Evolutionary conservation across 306 rosid species (phyloP).

Genomic region (Betula pendula): DNA sequence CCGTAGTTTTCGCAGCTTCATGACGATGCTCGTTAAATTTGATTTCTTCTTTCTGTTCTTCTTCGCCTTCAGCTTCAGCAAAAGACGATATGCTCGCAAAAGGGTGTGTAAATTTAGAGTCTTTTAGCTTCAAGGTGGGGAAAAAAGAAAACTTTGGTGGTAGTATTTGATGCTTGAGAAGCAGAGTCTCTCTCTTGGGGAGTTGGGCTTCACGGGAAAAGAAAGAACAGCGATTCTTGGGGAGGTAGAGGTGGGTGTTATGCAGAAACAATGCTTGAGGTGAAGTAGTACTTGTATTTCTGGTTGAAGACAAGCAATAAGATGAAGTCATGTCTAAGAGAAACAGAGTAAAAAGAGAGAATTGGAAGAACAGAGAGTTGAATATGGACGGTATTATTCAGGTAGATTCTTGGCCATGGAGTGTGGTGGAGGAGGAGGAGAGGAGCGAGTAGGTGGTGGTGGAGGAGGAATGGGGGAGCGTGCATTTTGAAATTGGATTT

Average conservation of each 20-base stretch:
- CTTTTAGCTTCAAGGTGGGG: conserved; percentile 34
- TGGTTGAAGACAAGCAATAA: conserved; percentile 55
- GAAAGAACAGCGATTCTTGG: conserved; percentile 26
- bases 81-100: conserved; percentile 72
- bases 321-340: conserved; percentile 58
- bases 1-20: background rate
- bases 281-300: conserved; percentile 27
- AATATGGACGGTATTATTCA: conserved; percentile 47
- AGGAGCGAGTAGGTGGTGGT: conserved; percentile 15
- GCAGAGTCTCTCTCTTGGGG: conserved; percentile 10
- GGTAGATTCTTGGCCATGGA: conserved; percentile 57
- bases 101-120: conserved; percentile 44
- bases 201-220: conserved; percentile 28
- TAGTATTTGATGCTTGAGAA: conserved; percentile 31
- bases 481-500: conserved; percentile 34
- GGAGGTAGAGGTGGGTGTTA: conserved; percentile 26
- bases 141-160: conserved; percentile 16
- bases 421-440: conserved; percentile 24
- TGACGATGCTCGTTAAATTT: conserved; percentile 32
- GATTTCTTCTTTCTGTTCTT: conserved; percentile 28
- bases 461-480: conserved; percentile 26
- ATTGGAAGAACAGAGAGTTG: background rate
- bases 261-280: conserved; percentile 26
- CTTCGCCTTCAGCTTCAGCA: conserved; percentile 65
- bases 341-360: background rate